These are phyloP conservation scores for Chlamydomonas schloesseri DNA, from an alignment of 139 green algal genomes.

Conservation along the genomic window DNA sequence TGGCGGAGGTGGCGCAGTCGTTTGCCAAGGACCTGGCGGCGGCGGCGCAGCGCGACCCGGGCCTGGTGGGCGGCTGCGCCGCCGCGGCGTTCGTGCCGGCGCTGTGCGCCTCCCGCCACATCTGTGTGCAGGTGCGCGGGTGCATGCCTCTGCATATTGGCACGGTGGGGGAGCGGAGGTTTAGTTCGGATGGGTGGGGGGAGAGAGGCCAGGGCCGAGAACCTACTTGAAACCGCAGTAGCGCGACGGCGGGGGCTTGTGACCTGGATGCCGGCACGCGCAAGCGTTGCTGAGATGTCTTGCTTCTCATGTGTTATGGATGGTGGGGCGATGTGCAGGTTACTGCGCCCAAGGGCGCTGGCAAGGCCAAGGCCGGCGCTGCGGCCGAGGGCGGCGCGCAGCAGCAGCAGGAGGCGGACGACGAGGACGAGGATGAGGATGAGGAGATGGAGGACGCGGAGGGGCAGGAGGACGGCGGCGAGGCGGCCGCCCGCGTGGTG, in stretches of 20 bases:
- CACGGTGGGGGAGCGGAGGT: too few relatives aligned
- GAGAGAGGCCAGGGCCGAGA: too few relatives aligned
- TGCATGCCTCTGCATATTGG: too few relatives aligned
- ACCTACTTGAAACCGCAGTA: too few relatives aligned
- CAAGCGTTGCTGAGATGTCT: too few relatives aligned
- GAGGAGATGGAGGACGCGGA: neutral
- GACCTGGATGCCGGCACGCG: too few relatives aligned
- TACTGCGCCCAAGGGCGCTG: neutral
- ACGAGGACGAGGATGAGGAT: conserved; percentile 5
- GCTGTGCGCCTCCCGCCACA: conserved; percentile 39
- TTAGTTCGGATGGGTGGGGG: too few relatives aligned
- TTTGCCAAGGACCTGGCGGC: conserved; percentile 44
- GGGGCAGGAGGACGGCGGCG: neutral
- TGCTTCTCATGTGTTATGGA: too few relatives aligned
- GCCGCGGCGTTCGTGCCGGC: conserved; percentile 52
- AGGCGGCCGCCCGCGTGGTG: neutral
- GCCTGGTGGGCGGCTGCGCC: neutral
- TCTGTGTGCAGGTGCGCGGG: conserved; percentile 39
- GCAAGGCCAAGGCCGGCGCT: neutral
- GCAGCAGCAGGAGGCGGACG: conserved; percentile 26
- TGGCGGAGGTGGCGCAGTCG: conserved; percentile 58
- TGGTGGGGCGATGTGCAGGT: too few relatives aligned
- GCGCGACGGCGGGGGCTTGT: too few relatives aligned
- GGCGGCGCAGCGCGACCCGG: neutral
- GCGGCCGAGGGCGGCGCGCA: neutral